Evolutionary conservation across 352 stramenopile genomes (phyloP).

Genomic region (Globisporangium cystogenes): DNA sequence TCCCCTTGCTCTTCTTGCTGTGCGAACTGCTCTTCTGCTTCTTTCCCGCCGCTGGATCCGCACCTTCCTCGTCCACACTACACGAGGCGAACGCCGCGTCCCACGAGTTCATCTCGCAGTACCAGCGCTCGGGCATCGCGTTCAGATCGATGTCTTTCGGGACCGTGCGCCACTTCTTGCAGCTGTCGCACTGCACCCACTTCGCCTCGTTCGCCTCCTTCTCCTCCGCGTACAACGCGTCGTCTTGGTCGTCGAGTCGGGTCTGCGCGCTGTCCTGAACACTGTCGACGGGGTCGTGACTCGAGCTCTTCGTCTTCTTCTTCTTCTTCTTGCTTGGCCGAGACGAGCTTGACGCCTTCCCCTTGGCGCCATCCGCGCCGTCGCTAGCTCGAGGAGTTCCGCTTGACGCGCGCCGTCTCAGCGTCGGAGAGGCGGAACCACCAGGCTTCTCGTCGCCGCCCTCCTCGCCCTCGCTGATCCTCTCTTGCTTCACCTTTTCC

Average conservation of each 20-base stretch:
- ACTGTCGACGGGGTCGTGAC: not conserved
- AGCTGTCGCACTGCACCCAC: constrained; percentile 96
- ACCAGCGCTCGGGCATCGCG: constrained; percentile 93
- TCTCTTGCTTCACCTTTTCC: not conserved
- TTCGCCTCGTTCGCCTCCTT: constrained; percentile 55
- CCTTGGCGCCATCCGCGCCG: constrained; percentile 3
- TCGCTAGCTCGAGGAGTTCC: constrained; percentile 6
- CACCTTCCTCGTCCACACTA: constrained; percentile 87
- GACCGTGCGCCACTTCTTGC: constrained; percentile 95
- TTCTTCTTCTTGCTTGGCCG: constrained; percentile 47
- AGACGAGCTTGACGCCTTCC: not conserved
- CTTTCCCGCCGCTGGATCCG: constrained; percentile 15
- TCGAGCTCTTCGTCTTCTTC: constrained; percentile 35
- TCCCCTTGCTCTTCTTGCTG: constrained; percentile 11
- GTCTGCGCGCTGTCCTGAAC: constrained; percentile 13
- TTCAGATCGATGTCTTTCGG: constrained; percentile 85
- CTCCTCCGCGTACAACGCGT: constrained; percentile 17
- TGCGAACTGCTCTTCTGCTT: constrained; percentile 6
- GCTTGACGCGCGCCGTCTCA: constrained; percentile 10
- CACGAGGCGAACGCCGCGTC: constrained; percentile 84
- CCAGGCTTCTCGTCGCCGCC: constrained; percentile 36
- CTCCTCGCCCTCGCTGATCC: constrained; percentile 38
- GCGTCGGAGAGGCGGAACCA: constrained; percentile 18
- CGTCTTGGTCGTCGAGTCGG: constrained; percentile 17
- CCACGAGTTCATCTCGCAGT: constrained; percentile 95